phyloP scores from a whole-genome alignment of 129 eudicot species.

The Centrapalus pauciflorus region DNA sequence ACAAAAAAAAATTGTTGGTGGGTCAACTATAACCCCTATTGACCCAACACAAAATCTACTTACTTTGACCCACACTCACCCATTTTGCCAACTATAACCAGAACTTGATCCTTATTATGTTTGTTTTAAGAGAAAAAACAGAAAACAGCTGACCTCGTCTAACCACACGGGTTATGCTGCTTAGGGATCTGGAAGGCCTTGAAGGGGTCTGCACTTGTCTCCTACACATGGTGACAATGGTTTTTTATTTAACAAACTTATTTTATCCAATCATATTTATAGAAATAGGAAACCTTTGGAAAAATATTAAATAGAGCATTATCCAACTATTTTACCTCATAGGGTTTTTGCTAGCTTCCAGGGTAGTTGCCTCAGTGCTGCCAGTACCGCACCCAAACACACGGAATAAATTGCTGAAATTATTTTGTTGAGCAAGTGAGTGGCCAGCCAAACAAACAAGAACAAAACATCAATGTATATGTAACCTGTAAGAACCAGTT shows the following conservation, averaged over 20 bases:
- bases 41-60: no score
- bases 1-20: no score
- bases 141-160: constrained; percentile 62
- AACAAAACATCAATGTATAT: background rate
- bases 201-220: constrained; percentile 88
- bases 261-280: background rate
- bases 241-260: background rate
- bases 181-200: constrained; percentile 82
- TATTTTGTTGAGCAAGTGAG: background rate
- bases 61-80: background rate
- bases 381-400: constrained; percentile 78
- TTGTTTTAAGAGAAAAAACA: background rate
- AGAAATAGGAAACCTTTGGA: background rate
- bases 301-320: background rate
- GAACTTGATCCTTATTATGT: no score
- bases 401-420: constrained; percentile 80
- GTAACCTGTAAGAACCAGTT: constrained; percentile 96
- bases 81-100: background rate
- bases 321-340: constrained; percentile 57
- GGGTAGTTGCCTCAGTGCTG: constrained; percentile 79
- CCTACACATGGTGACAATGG: no score
- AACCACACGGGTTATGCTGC: constrained; percentile 89
- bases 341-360: constrained; percentile 98
- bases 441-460: background rate
- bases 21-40: no score